Conservation (phyloP, 352 stramenopile genomes). For the Globisporangium middletonii region DNA sequence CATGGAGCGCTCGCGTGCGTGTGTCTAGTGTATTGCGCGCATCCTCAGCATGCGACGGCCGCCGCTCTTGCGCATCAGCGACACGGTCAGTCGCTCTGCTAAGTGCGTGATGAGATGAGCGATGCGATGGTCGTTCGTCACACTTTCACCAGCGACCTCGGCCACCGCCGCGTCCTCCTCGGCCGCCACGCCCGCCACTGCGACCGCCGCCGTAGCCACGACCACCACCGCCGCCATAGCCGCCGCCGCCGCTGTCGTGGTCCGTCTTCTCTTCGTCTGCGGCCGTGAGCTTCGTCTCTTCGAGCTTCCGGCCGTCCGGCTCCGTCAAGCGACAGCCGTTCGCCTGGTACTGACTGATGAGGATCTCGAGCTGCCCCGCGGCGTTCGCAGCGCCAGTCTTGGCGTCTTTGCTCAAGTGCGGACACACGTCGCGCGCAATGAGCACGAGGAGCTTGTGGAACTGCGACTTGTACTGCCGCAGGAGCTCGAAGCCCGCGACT, state of each 20-base stretch:
- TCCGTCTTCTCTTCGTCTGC: constrained; percentile 69
- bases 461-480: constrained; percentile 58
- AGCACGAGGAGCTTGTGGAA: constrained; percentile 76
- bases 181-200: constrained; percentile 24
- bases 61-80: too few relatives aligned
- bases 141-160: constrained; percentile 2
- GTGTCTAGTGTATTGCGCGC: too few relatives aligned
- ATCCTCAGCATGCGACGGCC: too few relatives aligned
- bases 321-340: constrained; percentile 51
- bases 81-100: too few relatives aligned
- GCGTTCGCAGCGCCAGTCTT: constrained; percentile 74
- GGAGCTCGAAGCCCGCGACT: constrained; percentile 65
- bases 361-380: constrained; percentile 63
- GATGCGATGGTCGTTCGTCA: not conserved
- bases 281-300: constrained; percentile 62
- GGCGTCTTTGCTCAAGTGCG: constrained; percentile 60
- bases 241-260: constrained; percentile 21
- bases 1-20: too few relatives aligned
- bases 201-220: constrained; percentile 24
- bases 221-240: constrained; percentile 12
- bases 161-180: constrained; percentile 2
- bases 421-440: constrained; percentile 57
- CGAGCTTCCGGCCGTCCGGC: constrained; percentile 52
- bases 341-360: constrained; percentile 63
- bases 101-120: too few relatives aligned